Percentiles rank a stretch among this genome's conserved stretches.
These are phyloP conservation scores for Yamadazyma spencermartinsiae DNA, from an alignment of 1,139 yeast species.

Conservation along the genomic window DNA sequence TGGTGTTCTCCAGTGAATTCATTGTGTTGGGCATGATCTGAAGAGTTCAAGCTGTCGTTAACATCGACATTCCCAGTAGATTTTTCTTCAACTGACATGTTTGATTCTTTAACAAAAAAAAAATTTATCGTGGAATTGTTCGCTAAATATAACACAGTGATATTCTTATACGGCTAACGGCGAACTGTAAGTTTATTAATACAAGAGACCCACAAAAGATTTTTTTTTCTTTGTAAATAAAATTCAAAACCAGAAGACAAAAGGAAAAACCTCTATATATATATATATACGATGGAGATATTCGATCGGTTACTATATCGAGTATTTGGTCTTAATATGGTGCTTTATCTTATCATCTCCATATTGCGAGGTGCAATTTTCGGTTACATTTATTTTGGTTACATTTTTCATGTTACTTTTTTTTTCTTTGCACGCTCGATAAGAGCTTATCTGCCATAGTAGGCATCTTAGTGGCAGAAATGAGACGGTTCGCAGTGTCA, in stretches of 20 bases:
- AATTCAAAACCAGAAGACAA: neutral
- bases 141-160: too few species aligned
- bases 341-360: conserved; percentile 3
- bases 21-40: conserved; percentile 3
- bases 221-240: neutral
- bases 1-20: conserved; percentile 16
- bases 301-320: neutral
- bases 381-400: conserved; percentile 2
- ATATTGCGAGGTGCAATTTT: neutral
- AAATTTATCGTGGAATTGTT: too few species aligned
- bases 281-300: neutral
- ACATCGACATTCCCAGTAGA: conserved; percentile 14
- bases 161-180: neutral
- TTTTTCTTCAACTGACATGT: conserved; percentile 18
- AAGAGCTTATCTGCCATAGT: neutral
- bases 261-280: conserved; percentile 1
- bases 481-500: too few species aligned
- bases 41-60: conserved; percentile 15
- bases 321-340: neutral
- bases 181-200: too few species aligned
- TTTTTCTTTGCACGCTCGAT: neutral
- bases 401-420: conserved; percentile 3
- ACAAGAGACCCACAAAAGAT: too few species aligned
- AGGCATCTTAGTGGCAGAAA: neutral
- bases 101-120: neutral